phyloP scores from a whole-genome alignment of 441 rosid species.

The Pelargonium fulgidum region DNA sequence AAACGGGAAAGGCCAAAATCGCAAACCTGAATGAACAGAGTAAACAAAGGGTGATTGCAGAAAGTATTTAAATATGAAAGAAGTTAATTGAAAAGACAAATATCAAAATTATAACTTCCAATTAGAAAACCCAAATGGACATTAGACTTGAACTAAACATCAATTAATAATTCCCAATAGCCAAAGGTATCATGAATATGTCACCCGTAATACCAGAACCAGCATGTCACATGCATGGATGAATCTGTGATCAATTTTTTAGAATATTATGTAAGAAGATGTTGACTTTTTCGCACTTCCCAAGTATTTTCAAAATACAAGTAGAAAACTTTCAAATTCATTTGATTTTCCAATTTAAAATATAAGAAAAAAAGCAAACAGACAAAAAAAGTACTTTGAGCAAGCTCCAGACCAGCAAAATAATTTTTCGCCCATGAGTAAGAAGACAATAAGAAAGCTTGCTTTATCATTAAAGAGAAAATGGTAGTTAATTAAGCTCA shows the following conservation, averaged over 20 bases:
- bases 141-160: neutral
- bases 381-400: neutral
- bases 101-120: neutral
- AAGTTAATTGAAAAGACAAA: neutral
- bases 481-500: neutral
- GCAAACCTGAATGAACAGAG: constrained; percentile 59
- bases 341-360: neutral
- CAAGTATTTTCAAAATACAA: neutral
- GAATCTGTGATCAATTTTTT: neutral
- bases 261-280: neutral
- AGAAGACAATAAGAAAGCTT: neutral
- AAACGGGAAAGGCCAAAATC: constrained; percentile 98
- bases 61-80: constrained; percentile 10
- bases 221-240: neutral
- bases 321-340: no score
- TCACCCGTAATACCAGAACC: neutral
- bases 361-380: neutral
- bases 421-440: neutral
- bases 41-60: constrained; percentile 10
- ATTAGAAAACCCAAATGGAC: neutral
- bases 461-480: neutral
- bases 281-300: neutral
- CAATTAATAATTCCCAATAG: neutral
- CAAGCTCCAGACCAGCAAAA: neutral
- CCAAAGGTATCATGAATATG: neutral